These are phyloP conservation scores for Phytophthora pisi DNA, from an alignment of 352 stramenopile species.

Conservation along the genomic window DNA sequence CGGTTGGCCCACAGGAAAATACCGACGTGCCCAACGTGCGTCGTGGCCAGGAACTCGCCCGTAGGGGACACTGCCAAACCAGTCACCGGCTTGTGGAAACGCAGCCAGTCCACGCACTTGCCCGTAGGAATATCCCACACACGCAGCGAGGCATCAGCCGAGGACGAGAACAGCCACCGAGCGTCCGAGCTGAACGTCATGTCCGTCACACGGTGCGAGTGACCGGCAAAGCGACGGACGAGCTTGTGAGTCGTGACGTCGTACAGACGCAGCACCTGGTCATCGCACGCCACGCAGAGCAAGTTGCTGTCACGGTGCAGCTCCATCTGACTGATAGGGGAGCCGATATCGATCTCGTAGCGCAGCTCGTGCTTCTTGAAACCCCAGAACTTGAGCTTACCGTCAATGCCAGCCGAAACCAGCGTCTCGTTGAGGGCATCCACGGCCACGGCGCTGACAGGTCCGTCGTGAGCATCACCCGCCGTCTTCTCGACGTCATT, in stretches of 20 bases:
- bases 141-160: constrained; percentile 86
- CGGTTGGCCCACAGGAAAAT: constrained; percentile 97
- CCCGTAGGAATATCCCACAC: constrained; percentile 96
- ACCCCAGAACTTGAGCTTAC: constrained; percentile 91
- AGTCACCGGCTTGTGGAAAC: constrained; percentile 92
- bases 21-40: constrained; percentile 89
- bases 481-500: constrained; percentile 43
- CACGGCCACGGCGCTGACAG: constrained; percentile 88
- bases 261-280: constrained; percentile 86
- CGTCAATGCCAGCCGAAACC: constrained; percentile 87
- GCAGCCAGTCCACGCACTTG: constrained; percentile 95
- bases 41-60: constrained; percentile 96
- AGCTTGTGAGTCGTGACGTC: constrained; percentile 89
- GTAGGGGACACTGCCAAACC: constrained; percentile 93
- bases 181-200: constrained; percentile 90
- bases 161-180: constrained; percentile 88
- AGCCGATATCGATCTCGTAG: constrained; percentile 74
- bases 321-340: constrained; percentile 80
- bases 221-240: constrained; percentile 86
- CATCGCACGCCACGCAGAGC: constrained; percentile 88
- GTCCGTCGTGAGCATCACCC: constrained; percentile 64
- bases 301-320: constrained; percentile 89
- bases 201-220: constrained; percentile 88
- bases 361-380: constrained; percentile 80
- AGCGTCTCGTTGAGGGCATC: constrained; percentile 86